Conservation (phyloP, 73 alveolate species). For the Blepharisma japonicum region DNA sequence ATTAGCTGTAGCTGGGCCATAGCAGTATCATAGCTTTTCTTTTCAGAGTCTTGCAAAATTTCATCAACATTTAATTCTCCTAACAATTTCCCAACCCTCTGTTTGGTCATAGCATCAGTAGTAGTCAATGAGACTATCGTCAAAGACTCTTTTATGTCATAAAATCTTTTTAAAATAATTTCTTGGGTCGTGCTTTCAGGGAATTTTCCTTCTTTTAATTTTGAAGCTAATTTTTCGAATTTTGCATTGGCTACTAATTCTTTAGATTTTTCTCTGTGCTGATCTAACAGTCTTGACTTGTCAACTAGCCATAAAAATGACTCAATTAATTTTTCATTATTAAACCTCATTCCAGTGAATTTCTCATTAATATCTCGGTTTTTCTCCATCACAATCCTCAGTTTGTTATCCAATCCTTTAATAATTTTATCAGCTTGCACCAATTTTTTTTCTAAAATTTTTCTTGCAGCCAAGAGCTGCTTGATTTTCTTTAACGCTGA, state of each 20-base stretch:
- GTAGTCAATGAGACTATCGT: neutral
- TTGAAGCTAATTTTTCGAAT: neutral
- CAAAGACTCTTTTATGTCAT: neutral
- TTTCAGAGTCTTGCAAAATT: too few species aligned
- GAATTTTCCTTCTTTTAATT: neutral
- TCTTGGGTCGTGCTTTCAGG: neutral
- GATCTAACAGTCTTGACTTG: too few species aligned
- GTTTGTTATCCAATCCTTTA: neutral
- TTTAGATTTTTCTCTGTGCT: too few species aligned
- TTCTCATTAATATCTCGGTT: neutral
- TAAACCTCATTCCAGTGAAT: too few species aligned
- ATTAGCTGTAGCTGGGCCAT: too few species aligned
- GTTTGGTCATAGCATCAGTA: too few species aligned
- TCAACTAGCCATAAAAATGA: too few species aligned
- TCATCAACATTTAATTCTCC: too few species aligned
- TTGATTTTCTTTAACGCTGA: neutral
- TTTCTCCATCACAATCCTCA: neutral
- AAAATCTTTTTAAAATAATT: neutral
- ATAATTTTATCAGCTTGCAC: conserved; percentile 20
- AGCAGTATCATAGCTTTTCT: too few species aligned
- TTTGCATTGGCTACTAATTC: too few species aligned
- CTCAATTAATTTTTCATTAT: too few species aligned
- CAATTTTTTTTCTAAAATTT: conserved; percentile 1
- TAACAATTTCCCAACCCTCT: too few species aligned
- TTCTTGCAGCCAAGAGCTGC: neutral